A percentile compares a stretch with the other conserved stretches of the same genome.
Conservation (phyloP, 805 yeast genomes). For the Scheffersomyces ergatensis region DNA sequence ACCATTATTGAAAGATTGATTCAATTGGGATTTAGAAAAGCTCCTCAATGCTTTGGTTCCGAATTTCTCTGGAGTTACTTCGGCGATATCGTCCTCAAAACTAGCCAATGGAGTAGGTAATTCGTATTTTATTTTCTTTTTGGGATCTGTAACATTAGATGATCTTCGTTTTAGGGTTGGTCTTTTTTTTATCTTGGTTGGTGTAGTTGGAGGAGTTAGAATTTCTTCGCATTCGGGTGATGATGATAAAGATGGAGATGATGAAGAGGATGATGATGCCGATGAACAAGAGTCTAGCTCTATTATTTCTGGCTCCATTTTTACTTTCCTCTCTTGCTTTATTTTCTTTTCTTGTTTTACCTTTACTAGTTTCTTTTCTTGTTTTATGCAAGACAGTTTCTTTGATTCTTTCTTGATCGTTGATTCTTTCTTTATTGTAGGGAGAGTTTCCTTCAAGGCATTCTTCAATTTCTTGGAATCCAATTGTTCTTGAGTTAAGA, state of each 20-base stretch:
- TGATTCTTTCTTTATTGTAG: conserved; percentile 1
- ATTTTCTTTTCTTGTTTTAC: conserved; percentile 6
- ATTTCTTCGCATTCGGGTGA: conserved; percentile 2
- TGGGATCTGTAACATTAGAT: conserved; percentile 8
- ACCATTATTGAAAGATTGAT: background rate
- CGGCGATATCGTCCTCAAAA: conserved; percentile 16
- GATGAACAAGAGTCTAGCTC: background rate
- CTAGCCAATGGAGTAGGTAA: conserved; percentile 37
- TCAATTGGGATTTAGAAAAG: conserved; percentile 9
- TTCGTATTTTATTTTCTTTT: conserved; percentile 13
- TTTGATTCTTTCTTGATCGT: conserved; percentile 1
- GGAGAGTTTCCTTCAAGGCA: conserved; percentile 3
- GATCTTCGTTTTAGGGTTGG: conserved; percentile 18
- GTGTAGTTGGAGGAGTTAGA: conserved; percentile 34
- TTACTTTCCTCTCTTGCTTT: conserved; percentile 2
- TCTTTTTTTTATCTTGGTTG: conserved; percentile 20
- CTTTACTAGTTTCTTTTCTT: conserved; percentile 3
- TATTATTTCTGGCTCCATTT: conserved; percentile 1
- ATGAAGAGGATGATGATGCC: background rate
- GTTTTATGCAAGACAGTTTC: conserved; percentile 1
- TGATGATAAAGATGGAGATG: background rate
- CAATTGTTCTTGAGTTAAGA: conserved; percentile 53
- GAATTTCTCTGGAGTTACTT: background rate
- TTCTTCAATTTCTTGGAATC: conserved; percentile 38
- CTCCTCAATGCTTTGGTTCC: conserved; percentile 1